These are phyloP conservation scores for Senna tora DNA, from an alignment of 306 rosid species.

Conservation along the genomic window DNA sequence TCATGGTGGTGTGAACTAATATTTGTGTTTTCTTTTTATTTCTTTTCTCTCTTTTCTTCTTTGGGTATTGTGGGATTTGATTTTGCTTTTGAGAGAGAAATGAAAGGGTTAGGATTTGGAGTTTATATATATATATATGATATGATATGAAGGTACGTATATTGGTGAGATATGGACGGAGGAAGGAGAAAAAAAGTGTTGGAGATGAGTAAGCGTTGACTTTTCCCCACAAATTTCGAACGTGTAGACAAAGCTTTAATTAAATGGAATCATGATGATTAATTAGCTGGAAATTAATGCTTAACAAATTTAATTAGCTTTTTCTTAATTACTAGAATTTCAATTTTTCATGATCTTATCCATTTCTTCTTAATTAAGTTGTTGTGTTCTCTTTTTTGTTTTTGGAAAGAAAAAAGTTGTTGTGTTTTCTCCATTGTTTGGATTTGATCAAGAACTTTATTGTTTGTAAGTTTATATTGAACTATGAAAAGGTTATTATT, in stretches of 20 bases:
- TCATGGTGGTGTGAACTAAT: conserved; percentile 47
- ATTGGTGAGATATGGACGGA: neutral
- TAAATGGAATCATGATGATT: neutral
- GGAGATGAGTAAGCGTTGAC: conserved; percentile 50
- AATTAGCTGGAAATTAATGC: neutral
- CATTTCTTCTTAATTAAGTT: neutral
- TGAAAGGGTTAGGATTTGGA: no score
- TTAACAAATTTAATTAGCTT: neutral
- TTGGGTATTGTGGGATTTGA: no score
- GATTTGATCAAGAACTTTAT: no score
- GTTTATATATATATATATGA: no score
- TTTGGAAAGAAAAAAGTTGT: no score
- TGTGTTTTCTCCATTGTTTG: no score
- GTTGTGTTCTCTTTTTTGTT: no score
- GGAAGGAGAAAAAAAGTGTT: neutral
- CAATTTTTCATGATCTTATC: neutral
- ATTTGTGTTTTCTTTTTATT: neutral
- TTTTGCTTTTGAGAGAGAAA: no score
- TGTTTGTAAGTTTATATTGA: no score
- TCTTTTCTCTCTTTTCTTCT: neutral
- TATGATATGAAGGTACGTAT: no score
- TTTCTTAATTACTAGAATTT: neutral
- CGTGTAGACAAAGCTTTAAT: neutral
- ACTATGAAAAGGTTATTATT: no score
- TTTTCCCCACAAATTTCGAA: conserved; percentile 9